Conservation (phyloP, 2,329 filamentous ascomycete species). For the Aspergillus amoenus region DNA sequence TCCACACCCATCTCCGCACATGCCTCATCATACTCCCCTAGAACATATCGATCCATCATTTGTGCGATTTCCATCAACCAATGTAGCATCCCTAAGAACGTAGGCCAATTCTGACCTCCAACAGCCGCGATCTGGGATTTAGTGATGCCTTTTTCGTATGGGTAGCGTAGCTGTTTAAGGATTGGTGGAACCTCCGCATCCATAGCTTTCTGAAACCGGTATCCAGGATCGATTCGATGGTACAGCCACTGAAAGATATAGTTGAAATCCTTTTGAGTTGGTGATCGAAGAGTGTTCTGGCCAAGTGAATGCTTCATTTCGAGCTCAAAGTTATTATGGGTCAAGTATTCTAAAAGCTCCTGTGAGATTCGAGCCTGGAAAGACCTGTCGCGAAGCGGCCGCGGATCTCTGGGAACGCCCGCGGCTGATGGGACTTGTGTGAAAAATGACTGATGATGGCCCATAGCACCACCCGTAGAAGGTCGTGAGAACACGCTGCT, state of each 20-base stretch:
- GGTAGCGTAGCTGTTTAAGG: slow-evolving; percentile 89
- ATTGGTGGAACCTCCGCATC: slow-evolving; percentile 93
- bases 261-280: slow-evolving; percentile 97
- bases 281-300: slow-evolving; percentile 85
- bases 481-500: slow-evolving; percentile 84
- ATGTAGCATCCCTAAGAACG: slow-evolving; percentile 87
- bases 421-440: slow-evolving; percentile 79
- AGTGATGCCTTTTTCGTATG: slow-evolving; percentile 91
- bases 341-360: slow-evolving; percentile 87
- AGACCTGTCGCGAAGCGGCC: slow-evolving; percentile 76
- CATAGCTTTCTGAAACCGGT: slow-evolving; percentile 90
- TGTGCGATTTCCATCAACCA: slow-evolving; percentile 99
- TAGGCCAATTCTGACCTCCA: slow-evolving; percentile 95
- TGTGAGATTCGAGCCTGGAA: slow-evolving; percentile 82
- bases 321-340: slow-evolving; percentile 93
- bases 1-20: slow-evolving; percentile 86
- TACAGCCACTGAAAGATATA: slow-evolving; percentile 98
- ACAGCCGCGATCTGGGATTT: slow-evolving; percentile 95
- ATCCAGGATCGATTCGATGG: slow-evolving; percentile 89
- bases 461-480: slow-evolving; percentile 65
- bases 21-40: slow-evolving; percentile 82
- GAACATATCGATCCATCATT: slow-evolving; percentile 82
- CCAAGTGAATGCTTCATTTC: slow-evolving; percentile 95
- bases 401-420: slow-evolving; percentile 80
- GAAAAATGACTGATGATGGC: slow-evolving; percentile 94